Evolutionary conservation across 1,284 basidiomycete species (phyloP).

Genomic region (Marasmius tenuissimus): DNA sequence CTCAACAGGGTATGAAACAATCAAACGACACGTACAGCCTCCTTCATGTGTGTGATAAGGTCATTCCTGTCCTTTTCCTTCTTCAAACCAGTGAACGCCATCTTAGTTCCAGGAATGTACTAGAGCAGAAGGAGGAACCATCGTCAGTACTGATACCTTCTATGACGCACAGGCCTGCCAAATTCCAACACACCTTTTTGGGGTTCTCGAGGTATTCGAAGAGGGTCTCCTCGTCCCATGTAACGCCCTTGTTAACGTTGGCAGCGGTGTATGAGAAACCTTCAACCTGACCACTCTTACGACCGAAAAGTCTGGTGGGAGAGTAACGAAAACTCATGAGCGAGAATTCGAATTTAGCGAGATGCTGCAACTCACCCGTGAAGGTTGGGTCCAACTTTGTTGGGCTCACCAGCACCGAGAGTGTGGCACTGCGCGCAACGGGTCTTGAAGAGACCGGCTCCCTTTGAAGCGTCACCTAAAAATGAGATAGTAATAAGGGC

Average conservation of each 20-base stretch:
- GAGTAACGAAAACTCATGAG: constrained; percentile 6
- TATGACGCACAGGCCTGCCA: neutral
- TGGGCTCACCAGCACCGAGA: constrained; percentile 76
- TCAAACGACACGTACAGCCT: constrained; percentile 47
- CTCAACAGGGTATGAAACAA: neutral
- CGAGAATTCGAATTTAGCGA: neutral
- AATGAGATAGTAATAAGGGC: neutral
- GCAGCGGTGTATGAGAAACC: constrained; percentile 94
- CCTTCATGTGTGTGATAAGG: constrained; percentile 79
- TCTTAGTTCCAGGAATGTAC: constrained; percentile 97
- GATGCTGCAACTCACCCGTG: constrained; percentile 68
- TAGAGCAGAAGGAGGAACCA: constrained; percentile 25
- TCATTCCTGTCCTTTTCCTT: constrained; percentile 96
- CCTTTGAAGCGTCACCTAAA: constrained; percentile 85
- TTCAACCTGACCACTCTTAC: constrained; percentile 86
- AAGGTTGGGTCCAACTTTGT: constrained; percentile 95
- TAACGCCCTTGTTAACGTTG: constrained; percentile 94
- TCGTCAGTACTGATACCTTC: neutral
- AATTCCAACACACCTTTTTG: constrained; percentile 71
- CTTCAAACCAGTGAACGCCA: constrained; percentile 97
- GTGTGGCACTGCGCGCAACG: constrained; percentile 99
- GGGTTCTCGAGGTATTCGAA: constrained; percentile 96
- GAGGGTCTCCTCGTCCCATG: constrained; percentile 84
- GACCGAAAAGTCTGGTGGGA: constrained; percentile 67
- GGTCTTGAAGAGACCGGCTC: constrained; percentile 92